Conservation (phyloP, 2,329 filamentous ascomycete species). For the Diaporthe capsici region DNA sequence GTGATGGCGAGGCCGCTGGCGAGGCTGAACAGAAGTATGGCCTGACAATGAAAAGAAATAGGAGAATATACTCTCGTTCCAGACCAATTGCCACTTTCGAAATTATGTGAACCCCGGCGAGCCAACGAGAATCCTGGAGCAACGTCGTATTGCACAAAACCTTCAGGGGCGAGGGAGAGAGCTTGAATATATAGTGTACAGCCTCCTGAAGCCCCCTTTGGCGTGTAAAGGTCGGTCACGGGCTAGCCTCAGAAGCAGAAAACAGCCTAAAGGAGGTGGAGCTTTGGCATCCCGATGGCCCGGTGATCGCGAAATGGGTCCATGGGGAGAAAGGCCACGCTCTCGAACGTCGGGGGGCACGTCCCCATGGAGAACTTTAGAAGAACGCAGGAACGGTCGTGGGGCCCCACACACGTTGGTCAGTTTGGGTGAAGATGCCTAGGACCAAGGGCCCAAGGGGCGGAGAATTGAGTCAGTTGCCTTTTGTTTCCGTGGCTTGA, state of each 20-base stretch:
- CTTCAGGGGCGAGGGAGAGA: neutral
- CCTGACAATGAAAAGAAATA: neutral
- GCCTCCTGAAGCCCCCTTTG: constrained; percentile 24
- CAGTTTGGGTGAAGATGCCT: neutral
- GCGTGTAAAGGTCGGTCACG: neutral
- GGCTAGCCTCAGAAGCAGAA: neutral
- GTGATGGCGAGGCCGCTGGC: neutral
- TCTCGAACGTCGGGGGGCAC: constrained; percentile 14
- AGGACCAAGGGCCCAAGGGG: neutral
- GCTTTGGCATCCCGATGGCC: neutral
- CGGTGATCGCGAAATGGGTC: constrained; percentile 17
- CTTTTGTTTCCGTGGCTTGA: neutral
- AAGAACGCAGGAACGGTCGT: neutral
- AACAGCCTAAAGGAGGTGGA: neutral
- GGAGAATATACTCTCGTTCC: neutral
- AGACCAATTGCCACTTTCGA: neutral
- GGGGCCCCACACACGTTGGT: constrained; percentile 18
- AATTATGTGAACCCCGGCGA: too few relatives aligned
- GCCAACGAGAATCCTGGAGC: neutral
- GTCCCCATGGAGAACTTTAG: constrained; percentile 11
- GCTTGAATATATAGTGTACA: constrained; percentile 4
- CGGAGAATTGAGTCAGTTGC: constrained; percentile 27
- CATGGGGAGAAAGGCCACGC: constrained; percentile 11
- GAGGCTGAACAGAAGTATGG: neutral
- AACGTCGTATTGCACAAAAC: neutral